These are phyloP conservation scores for Apophysomyces trapeziformis DNA, from an alignment of 371 early-diverging fungal genomes.

Conservation along the genomic window DNA sequence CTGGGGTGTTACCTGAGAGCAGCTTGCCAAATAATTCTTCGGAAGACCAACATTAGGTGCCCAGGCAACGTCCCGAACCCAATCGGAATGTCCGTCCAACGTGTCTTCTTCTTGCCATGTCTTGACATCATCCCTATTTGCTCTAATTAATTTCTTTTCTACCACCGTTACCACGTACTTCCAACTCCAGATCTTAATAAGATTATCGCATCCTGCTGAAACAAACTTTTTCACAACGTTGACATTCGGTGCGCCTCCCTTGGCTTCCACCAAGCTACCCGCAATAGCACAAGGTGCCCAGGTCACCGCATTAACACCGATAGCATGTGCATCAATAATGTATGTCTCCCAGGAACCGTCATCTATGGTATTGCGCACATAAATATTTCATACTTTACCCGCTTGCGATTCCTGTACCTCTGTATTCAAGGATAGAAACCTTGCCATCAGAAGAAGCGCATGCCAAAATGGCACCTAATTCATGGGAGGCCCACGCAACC, in stretches of 20 bases:
- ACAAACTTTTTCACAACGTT: slow-evolving; percentile 80
- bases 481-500: slow-evolving; percentile 97
- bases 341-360: slow-evolving; percentile 82
- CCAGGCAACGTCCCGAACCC: slow-evolving; percentile 98
- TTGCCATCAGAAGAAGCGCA: slow-evolving; percentile 98
- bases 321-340: slow-evolving; percentile 86
- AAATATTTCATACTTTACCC: slow-evolving; percentile 1
- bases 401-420: slow-evolving; percentile 58
- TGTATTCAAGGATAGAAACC: slow-evolving; percentile 88
- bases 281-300: slow-evolving; percentile 94
- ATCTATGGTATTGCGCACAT: slow-evolving; percentile 44
- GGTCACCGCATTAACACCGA: slow-evolving; percentile 92
- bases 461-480: slow-evolving; percentile 90
- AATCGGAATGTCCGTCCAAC: slow-evolving; percentile 93
- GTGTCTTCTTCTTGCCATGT: slow-evolving; percentile 79
- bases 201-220: slow-evolving; percentile 95
- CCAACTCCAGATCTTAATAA: slow-evolving; percentile 93
- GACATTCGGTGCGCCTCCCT: slow-evolving; percentile 63
- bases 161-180: slow-evolving; percentile 32
- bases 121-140: slow-evolving; percentile 70
- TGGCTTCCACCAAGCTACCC: slow-evolving; percentile 77
- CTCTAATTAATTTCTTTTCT: background rate
- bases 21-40: slow-evolving; percentile 87
- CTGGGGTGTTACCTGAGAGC: slow-evolving; percentile 73
- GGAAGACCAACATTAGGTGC: slow-evolving; percentile 95